These are phyloP conservation scores for Amphirosellinia nigrospora DNA, from an alignment of 495 filamentous ascomycete species.

Conservation along the genomic window DNA sequence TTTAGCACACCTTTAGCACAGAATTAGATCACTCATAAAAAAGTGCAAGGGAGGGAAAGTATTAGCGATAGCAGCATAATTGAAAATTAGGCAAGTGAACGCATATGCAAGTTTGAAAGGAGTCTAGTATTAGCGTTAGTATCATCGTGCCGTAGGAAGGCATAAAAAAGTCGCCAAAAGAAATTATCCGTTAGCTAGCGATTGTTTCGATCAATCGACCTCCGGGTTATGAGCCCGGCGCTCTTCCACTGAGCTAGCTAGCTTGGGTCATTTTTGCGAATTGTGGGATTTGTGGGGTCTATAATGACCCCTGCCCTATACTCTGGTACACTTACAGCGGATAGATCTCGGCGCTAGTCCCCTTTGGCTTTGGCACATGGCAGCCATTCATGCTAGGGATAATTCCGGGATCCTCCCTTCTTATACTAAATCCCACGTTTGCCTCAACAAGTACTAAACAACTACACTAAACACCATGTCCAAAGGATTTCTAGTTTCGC, in stretches of 20 bases:
- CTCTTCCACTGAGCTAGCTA: conserved; percentile 60
- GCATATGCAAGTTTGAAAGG: too few relatives aligned
- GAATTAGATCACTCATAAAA: too few relatives aligned
- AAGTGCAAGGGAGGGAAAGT: not conserved
- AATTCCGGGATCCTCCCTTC: too few relatives aligned
- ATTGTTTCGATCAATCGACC: conserved; percentile 61
- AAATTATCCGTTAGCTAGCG: conserved; percentile 36
- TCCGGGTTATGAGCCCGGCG: conserved; percentile 64
- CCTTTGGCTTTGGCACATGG: not conserved
- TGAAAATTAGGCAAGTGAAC: not conserved
- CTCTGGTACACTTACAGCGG: not conserved
- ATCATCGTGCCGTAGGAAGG: too few relatives aligned
- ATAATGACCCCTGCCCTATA: not conserved
- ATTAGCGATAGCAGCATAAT: not conserved
- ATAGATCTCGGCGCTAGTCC: not conserved
- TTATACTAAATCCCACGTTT: too few relatives aligned
- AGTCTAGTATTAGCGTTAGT: too few relatives aligned
- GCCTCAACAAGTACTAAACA: too few relatives aligned
- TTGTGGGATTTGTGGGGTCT: not conserved
- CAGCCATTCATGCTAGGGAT: too few relatives aligned
- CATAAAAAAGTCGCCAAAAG: not conserved
- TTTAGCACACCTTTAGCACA: too few relatives aligned
- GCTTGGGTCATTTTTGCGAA: conserved; percentile 1
- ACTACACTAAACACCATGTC: too few relatives aligned
- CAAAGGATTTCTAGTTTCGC: not conserved